Conservation (phyloP, 2,329 filamentous ascomycete genomes). For the Exophiala dermatitidis region DNA sequence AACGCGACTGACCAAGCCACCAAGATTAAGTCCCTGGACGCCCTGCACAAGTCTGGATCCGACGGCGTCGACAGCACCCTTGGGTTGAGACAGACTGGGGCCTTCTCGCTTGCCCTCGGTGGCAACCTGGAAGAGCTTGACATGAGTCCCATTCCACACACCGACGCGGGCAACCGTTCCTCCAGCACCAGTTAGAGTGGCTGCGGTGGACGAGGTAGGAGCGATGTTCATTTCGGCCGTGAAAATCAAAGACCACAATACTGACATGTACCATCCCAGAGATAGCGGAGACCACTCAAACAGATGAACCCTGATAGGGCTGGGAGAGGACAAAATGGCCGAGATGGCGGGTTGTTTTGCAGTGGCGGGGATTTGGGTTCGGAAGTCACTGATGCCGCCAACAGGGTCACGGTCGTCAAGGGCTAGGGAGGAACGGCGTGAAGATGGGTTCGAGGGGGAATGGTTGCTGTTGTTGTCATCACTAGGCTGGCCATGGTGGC, state of each 20-base stretch:
- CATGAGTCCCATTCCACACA: slow-evolving; percentile 85
- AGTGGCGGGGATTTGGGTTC: slow-evolving; percentile 39
- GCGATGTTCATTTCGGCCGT: slow-evolving; percentile 74
- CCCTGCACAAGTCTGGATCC: slow-evolving; percentile 82
- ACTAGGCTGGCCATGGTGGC: too few species aligned
- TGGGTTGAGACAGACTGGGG: slow-evolving; percentile 72
- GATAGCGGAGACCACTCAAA: slow-evolving; percentile 92
- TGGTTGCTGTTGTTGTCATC: slow-evolving; percentile 22
- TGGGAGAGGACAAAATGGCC: slow-evolving; percentile 62
- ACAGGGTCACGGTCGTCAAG: slow-evolving; percentile 33
- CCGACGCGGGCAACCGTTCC: slow-evolving; percentile 74
- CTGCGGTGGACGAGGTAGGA: slow-evolving; percentile 23
- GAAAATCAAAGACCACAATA: slow-evolving; percentile 91
- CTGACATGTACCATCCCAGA: slow-evolving; percentile 89
- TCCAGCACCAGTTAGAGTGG: slow-evolving; percentile 28
- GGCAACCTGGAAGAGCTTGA: slow-evolving; percentile 84
- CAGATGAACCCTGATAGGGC: slow-evolving; percentile 68
- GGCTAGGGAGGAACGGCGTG: slow-evolving; percentile 31
- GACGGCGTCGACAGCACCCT: slow-evolving; percentile 87
- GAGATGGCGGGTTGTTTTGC: slow-evolving; percentile 52
- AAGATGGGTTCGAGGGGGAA: slow-evolving; percentile 18
- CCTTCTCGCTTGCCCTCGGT: slow-evolving; percentile 67
- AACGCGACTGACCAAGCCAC: slow-evolving; percentile 38
- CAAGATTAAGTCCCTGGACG: slow-evolving; percentile 72
- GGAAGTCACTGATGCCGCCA: slow-evolving; percentile 32